Percentiles rank a stretch among this genome's conserved stretches.
phyloP scores from a whole-genome alignment of 2,329 filamentous ascomycete species.

The Colletotrichum sp. region DNA sequence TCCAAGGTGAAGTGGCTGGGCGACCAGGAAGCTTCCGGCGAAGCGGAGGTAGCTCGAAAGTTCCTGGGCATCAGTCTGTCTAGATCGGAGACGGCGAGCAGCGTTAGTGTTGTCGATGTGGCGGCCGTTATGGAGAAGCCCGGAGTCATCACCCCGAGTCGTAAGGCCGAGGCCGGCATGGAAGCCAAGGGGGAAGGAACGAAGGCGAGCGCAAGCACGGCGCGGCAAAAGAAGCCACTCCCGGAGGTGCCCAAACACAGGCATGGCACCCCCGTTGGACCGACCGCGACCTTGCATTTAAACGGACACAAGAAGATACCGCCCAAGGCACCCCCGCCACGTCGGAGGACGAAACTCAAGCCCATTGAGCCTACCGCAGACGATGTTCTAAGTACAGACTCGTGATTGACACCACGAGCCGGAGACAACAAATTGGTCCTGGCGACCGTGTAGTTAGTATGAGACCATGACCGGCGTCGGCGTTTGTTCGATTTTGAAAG shows the following conservation, averaged over 20 bases:
- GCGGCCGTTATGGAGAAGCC: constrained; percentile 83
- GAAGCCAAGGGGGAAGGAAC: constrained; percentile 29
- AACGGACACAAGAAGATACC: constrained; percentile 46
- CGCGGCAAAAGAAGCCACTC: constrained; percentile 50
- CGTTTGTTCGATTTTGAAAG: background rate
- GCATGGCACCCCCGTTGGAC: constrained; percentile 54
- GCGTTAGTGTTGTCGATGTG: constrained; percentile 77
- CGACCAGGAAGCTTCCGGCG: constrained; percentile 26
- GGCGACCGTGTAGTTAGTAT: background rate
- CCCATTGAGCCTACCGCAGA: constrained; percentile 7
- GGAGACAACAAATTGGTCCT: background rate
- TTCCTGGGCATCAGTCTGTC: constrained; percentile 76
- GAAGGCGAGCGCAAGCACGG: constrained; percentile 13
- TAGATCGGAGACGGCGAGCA: constrained; percentile 70
- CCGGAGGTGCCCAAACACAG: constrained; percentile 63
- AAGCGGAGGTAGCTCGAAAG: constrained; percentile 59
- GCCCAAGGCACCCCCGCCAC: constrained; percentile 51
- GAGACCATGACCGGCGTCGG: background rate
- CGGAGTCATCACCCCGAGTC: constrained; percentile 80
- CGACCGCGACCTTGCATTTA: constrained; percentile 32
- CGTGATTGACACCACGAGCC: background rate
- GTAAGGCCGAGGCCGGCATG: constrained; percentile 44
- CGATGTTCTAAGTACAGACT: background rate
- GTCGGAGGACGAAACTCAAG: constrained; percentile 48
- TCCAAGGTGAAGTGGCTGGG: constrained; percentile 73